phyloP scores from a whole-genome alignment of 768 basidiomycete genomes.

The Mycena albidolilacea region DNA sequence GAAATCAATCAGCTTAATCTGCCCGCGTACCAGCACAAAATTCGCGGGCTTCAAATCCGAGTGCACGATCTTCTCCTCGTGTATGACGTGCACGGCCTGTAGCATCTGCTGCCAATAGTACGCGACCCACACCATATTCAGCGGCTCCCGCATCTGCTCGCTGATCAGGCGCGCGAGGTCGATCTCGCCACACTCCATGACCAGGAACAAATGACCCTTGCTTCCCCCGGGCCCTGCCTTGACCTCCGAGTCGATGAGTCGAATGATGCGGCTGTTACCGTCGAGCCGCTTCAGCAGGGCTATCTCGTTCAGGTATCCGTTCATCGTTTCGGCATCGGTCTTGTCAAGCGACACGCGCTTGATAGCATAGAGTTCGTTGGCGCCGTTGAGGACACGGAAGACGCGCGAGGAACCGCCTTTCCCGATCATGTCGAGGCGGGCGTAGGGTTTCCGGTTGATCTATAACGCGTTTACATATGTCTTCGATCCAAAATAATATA shows the following conservation, averaged over 20 bases:
- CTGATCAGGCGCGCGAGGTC: constrained; percentile 89
- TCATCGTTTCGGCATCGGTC: constrained; percentile 90
- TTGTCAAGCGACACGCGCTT: constrained; percentile 94
- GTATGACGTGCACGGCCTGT: constrained; percentile 97
- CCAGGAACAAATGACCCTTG: constrained; percentile 84
- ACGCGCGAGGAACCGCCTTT: constrained; percentile 97
- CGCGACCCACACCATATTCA: constrained; percentile 95
- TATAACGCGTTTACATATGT: constrained; percentile 39
- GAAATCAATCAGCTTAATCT: constrained; percentile 98
- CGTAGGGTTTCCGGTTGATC: constrained; percentile 90
- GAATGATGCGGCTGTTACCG: constrained; percentile 93
- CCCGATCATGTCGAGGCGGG: constrained; percentile 90
- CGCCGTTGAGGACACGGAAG: constrained; percentile 86
- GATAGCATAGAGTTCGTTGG: constrained; percentile 87
- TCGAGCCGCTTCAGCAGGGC: constrained; percentile 92
- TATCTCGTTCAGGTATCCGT: constrained; percentile 97
- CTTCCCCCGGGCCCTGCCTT: constrained; percentile 78
- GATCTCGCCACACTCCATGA: constrained; percentile 98
- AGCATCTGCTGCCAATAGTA: constrained; percentile 99
- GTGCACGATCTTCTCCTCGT: constrained; percentile 98
- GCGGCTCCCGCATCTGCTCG: constrained; percentile 85
- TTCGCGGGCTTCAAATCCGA: constrained; percentile 99
- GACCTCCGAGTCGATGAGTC: constrained; percentile 92
- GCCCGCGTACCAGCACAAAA: constrained; percentile 95
- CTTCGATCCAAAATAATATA: not conserved